Evolutionary conservation across 2,329 filamentous ascomycete species (phyloP), one percentile per base, ranked within the genome.

Genomic region (Pyricularia sp.): DNA sequence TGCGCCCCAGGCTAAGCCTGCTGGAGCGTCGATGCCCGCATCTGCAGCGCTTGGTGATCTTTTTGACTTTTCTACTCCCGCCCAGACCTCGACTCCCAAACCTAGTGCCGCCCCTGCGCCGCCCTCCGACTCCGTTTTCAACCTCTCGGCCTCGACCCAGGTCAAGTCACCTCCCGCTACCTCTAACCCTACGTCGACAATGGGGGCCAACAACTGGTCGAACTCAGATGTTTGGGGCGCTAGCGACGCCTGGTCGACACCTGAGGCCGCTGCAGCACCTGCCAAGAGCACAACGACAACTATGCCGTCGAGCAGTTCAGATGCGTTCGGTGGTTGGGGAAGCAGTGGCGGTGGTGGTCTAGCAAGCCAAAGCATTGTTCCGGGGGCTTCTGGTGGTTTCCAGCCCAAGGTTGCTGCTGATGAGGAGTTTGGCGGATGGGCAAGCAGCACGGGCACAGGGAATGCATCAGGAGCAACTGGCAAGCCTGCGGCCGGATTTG

Each of bases 371-470:
- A 85, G 86, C 66, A 87, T 90, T 76, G 83, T 90, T 25, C 85
- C 86, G 2, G 85, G 87, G 1, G 81, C 86, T 0, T 85, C 85
- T 72, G 90, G 90, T 28, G 90, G 90, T 6, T 90, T 92, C 78
- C 81, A 83, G 59, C 88, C 92, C 28, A 90, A 90, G 74, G 91
- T 97, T 2, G 85, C 91, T 50, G 91, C 92, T 0, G 94, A 98
- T 74, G 94, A 98, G 78, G 94, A 98, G 76, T 98, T 97, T 81
- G 94, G 94, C 25, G 94, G 94, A 14, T 98, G 94, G 94, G 89
- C 92, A 65, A 96, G 92, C 84, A 81, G 90, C 86, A 75, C 85
- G 73, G 73, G 83, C 80, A 66, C 65, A 83, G 10, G 76, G 79
- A 0, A 76, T 79, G 36, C 75, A 81, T 63, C 78, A 77, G 66